Evolutionary conservation across 352 stramenopile genomes (phyloP), one percentile per base, ranked within the genome.

Genomic region (Pythium periplocum): DNA sequence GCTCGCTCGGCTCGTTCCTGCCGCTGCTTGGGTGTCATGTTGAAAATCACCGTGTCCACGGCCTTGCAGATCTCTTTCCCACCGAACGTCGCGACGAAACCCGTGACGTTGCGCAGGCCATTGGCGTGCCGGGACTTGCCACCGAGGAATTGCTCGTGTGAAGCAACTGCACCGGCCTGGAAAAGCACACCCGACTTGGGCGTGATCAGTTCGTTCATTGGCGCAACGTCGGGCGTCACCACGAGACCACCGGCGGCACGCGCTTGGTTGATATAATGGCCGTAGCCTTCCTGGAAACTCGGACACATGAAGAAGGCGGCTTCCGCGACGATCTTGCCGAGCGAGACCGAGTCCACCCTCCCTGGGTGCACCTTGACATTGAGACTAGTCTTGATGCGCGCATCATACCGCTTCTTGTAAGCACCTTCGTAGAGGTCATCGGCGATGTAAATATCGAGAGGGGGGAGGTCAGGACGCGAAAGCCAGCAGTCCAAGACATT

Each of bases 251-350:
- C 62, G 10, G 64, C 65, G 8, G 73, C 69, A 5, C 73, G 69
- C n/a, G 74, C 77, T 35, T 87, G 77, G 61, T 87, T 87, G 51
- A 85, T 85, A 53, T 87, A 87, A 61, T 85, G 77, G 9, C 77
- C 78, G 43, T 81, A 89, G 8, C 78, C 75, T 57, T 89, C 78
- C 48, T 73, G 62, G 17, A 62, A 26, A 48, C 78, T 89, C 31
- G 78, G 64, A 43, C 78, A 89, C 58, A 89, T 56, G 46, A 87
- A 83, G 47, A 75, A 79, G 11, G 71, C 53, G 2, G 69, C 52
- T 35, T 86, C 64, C 2, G 70, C 71, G 51, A 89, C 62, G 55
- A 84, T 59, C 35, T 70, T 67, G 33, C 78, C 73, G 49, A 84
- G 87, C 4, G 62, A 57, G 33, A 59, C 40, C 4, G 69, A 57